Conservation (phyloP, 2,329 filamentous ascomycete genomes). For the Bertia moriformis region DNA sequence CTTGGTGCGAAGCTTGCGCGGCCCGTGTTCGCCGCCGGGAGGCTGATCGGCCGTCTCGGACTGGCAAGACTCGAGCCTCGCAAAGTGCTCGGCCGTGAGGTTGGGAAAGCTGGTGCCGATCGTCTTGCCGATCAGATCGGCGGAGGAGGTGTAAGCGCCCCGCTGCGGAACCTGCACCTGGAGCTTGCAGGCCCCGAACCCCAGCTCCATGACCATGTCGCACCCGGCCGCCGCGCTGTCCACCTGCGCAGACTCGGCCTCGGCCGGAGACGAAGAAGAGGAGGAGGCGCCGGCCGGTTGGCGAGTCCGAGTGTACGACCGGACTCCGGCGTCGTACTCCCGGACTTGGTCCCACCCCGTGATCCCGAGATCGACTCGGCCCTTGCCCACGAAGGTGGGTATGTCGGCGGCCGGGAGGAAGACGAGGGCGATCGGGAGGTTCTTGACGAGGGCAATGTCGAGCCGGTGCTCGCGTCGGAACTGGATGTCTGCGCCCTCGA, state of each 20-base stretch:
- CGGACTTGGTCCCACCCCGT: constrained; percentile 85
- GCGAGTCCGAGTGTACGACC: constrained; percentile 28
- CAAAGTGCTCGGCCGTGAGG: constrained; percentile 72
- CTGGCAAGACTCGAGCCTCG: constrained; percentile 58
- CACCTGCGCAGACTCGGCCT: too few relatives aligned
- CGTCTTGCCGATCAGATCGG: constrained; percentile 78
- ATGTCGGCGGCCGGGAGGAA: constrained; percentile 97
- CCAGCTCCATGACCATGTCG: constrained; percentile 77
- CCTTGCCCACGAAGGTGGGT: constrained; percentile 91
- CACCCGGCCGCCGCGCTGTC: constrained; percentile 45
- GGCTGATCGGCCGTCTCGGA: constrained; percentile 19
- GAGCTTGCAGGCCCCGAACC: constrained; percentile 79
- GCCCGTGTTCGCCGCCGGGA: constrained; percentile 18
- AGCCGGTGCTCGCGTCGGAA: constrained; percentile 89
- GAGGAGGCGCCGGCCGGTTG: constrained; percentile 20
- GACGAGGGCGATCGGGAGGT: constrained; percentile 83
- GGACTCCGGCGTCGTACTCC: constrained; percentile 64
- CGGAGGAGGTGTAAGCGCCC: constrained; percentile 52
- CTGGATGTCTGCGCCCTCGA: constrained; percentile 88
- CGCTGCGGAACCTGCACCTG: constrained; percentile 95
- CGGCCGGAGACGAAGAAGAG: too few relatives aligned
- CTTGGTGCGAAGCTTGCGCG: constrained; percentile 60
- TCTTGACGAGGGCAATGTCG: constrained; percentile 95
- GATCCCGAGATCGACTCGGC: constrained; percentile 83
- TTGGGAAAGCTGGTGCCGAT: constrained; percentile 91